Evolutionary conservation across 768 basidiomycete species (phyloP).

Genomic region (Boletus huronensis): DNA sequence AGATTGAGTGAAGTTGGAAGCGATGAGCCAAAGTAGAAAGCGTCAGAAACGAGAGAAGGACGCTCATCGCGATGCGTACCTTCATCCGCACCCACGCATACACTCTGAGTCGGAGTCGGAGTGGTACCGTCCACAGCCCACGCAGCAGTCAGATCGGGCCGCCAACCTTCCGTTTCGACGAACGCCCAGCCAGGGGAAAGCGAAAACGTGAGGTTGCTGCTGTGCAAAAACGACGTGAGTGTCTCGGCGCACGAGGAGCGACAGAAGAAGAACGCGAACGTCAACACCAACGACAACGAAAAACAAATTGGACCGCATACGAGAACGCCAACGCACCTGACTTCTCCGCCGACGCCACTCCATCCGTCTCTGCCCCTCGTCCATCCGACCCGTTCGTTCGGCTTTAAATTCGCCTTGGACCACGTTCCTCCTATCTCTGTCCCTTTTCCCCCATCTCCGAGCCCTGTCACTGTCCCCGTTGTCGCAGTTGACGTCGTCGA

Average conservation of each 20-base stretch:
- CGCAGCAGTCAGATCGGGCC: conserved; percentile 53
- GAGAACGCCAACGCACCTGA: not conserved
- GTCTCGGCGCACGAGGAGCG: not conserved
- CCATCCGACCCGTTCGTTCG: conserved; percentile 7
- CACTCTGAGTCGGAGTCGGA: not conserved
- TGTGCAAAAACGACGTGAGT: conserved; percentile 31
- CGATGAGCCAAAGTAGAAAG: not conserved
- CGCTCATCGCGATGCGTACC: conserved; percentile 5
- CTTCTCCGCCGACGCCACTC: conserved; percentile 11
- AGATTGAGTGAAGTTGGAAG: not conserved
- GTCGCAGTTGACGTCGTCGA: conserved; percentile 3
- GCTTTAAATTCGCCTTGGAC: conserved; percentile 13
- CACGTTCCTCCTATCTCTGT: conserved; percentile 1
- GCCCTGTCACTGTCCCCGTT: not conserved
- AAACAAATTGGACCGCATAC: not conserved
- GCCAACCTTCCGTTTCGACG: conserved; percentile 75
- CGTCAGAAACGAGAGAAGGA: not conserved
- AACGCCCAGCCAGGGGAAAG: conserved; percentile 75
- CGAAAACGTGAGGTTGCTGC: conserved; percentile 78
- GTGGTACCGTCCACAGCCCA: conserved; percentile 42
- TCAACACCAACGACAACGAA: not conserved
- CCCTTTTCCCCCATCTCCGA: not conserved
- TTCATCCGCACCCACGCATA: conserved; percentile 25
- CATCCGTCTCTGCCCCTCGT: conserved; percentile 17
- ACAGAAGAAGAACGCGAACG: not conserved